Evolutionary conservation across 2,329 filamentous ascomycete species (phyloP).

Genomic region (Trichocomaceae sp.): DNA sequence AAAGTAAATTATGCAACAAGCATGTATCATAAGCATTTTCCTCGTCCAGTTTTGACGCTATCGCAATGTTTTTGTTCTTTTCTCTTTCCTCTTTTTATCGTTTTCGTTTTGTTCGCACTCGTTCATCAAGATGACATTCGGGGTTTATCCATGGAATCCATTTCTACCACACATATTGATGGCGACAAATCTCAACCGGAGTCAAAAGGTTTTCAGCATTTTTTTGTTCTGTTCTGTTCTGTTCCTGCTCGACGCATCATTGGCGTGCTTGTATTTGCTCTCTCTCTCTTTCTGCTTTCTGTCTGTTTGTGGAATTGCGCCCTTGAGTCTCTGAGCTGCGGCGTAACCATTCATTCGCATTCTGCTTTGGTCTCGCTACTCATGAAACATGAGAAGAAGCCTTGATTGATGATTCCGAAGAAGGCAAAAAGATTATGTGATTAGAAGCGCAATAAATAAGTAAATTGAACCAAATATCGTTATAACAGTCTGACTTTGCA

Average conservation of each 20-base stretch:
- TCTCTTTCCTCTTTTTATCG: background rate
- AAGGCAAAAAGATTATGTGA: too few relatives aligned
- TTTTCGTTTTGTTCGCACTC: background rate
- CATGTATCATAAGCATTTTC: background rate
- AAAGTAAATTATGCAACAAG: background rate
- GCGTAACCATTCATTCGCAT: background rate
- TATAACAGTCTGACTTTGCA: too few relatives aligned
- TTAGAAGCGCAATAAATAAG: too few relatives aligned
- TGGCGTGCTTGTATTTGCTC: background rate
- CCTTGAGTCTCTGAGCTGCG: background rate
- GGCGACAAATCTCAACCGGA: too few relatives aligned
- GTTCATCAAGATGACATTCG: background rate
- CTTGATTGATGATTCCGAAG: too few relatives aligned
- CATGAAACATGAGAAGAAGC: too few relatives aligned
- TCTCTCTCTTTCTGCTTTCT: background rate
- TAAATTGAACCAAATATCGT: too few relatives aligned
- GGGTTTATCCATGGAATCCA: background rate
- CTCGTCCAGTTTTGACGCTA: background rate
- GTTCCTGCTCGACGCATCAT: background rate
- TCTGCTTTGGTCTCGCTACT: background rate
- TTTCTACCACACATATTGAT: background rate
- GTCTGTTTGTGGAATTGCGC: background rate
- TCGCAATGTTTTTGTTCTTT: background rate
- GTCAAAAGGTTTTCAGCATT: too few relatives aligned
- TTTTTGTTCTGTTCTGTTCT: background rate